Percentiles rank a stretch among this genome's conserved stretches.
These are phyloP conservation scores for Xylariaceae sp. DNA, from an alignment of 2,329 filamentous ascomycete genomes.

Conservation along the genomic window DNA sequence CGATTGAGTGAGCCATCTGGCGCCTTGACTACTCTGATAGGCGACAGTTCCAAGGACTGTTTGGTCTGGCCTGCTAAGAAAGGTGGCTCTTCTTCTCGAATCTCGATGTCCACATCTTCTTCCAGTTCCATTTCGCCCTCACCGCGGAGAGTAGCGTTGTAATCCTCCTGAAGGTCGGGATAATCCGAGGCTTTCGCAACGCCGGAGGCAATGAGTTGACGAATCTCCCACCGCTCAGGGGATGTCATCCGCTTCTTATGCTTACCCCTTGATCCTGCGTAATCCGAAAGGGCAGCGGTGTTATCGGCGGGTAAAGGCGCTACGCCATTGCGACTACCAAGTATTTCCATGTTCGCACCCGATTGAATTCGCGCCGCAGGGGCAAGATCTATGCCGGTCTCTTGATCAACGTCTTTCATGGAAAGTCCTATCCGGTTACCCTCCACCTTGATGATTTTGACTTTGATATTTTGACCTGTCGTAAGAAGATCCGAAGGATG, in stretches of 20 bases:
- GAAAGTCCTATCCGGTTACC: conserved; percentile 77
- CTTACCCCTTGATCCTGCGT: conserved; percentile 48
- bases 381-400: conserved; percentile 74
- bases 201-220: conserved; percentile 91
- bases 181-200: conserved; percentile 90
- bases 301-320: conserved; percentile 36
- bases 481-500: conserved; percentile 85
- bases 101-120: conserved; percentile 95
- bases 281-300: conserved; percentile 59
- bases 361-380: conserved; percentile 75
- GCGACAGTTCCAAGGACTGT: conserved; percentile 88
- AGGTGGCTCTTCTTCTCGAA: conserved; percentile 91
- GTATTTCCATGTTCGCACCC: conserved; percentile 80
- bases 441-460: conserved; percentile 87
- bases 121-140: conserved; percentile 88
- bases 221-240: conserved; percentile 94
- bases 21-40: conserved; percentile 93
- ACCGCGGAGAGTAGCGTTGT: conserved; percentile 78
- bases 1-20: conserved; percentile 97
- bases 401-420: conserved; percentile 96
- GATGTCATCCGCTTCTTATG: conserved; percentile 93
- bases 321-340: conserved; percentile 59
- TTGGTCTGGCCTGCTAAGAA: conserved; percentile 96
- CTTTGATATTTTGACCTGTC: conserved; percentile 76
- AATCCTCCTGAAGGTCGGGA: conserved; percentile 90